Base-by-base conservation (phyloP, 2,329 filamentous ascomycete species). In the Talaromyces sp. region DNA sequence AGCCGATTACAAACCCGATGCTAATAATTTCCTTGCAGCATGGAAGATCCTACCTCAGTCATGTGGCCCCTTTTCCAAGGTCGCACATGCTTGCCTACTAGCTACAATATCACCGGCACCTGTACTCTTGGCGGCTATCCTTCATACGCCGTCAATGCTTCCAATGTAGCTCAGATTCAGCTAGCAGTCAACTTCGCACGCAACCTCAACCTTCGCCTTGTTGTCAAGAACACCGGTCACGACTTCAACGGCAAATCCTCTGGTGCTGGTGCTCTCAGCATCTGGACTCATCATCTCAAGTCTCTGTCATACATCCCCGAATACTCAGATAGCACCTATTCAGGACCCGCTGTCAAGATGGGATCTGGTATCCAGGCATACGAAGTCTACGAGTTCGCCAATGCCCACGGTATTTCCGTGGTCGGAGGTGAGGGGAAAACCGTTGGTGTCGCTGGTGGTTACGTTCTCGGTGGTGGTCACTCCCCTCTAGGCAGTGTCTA, bases 401-500 rank as follows among this genome's bases (percentile, higher is more conserved):
- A 82, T 62, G 69, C 76, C 1, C 69, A 79, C 63, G 80, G 82
- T 57, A 73, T 85, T n/a, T 79, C 79, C 1, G 75, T 87, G 3
- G 82, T 89, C 0, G 84, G 83, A 1, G 87, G 87, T 1, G 81
- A 81, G 31, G 49, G 58, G 15, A 22, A 33, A 5, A 84, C 82
- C 0, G 86, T 89, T 3, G 86, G 86, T 1, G 69, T 87, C 13
- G 83, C 85, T 0, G 87, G 87, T 17, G 87, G 87, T 1, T 89
- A 85, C 69, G 82, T 79, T 5, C 85, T 87, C 70, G 86, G 86
- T 7, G 87, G 86, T 15, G 87, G 88, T 0, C 86, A 88, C 70
- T 82, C 81, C 0, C 77, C 82, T 19, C 47, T 62, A 9, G 54
- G 39, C 15, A 62, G 58, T 47, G n/a, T 45, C 15, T 50, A 49